Evolutionary conservation across 2,329 filamentous ascomycete species (phyloP), one percentile per base, ranked within the genome.

Genomic region (Ciborinia camelliae): DNA sequence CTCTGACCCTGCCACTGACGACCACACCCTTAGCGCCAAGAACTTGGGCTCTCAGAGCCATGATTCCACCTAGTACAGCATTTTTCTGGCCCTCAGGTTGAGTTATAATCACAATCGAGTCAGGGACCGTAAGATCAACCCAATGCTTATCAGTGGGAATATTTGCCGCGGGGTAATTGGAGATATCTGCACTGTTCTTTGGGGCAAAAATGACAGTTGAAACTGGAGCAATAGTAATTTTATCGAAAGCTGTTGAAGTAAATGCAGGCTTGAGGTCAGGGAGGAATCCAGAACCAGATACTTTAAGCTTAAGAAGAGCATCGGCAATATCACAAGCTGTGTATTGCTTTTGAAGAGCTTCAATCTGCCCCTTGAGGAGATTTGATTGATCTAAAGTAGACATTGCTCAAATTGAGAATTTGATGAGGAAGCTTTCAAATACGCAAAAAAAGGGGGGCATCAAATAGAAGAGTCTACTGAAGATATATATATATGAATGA

Each of bases 11-110:
- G 0, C 90, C 90, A 69, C 86, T 82, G 9, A 91, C 86, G n/a
- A 92, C 77, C 14, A 89, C 81, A 3, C 82, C 88, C 69, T 80
- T 79, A 23, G 84, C 84, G 18, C 84, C 83, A 14, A 87, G 79
- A 18, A 82, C 74, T 71, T 86, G 85, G 82, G 92, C 89, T 26
- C 90, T 81, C 37, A 84, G 79, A 6, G 88, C 90, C 83, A 92
- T 90, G 68, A 92, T 90, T 23, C 90, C 90, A n/a, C 90, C 90
- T 7, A 90, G 82, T 9, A 90, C 82, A 7, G 90, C 90, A 75
- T 90, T 91, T 60, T 81, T 81, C 73, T 91, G 88, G 0, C 80
- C 81, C 0, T 79, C 72, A 0, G 89, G 87, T 71, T 92, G 89
- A 67, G 85, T 83, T 65, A 92, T 81, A 4, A 92, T 78, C 4